Conservation (phyloP, 768 basidiomycete species). For the Candolleomyces efflorescens region DNA sequence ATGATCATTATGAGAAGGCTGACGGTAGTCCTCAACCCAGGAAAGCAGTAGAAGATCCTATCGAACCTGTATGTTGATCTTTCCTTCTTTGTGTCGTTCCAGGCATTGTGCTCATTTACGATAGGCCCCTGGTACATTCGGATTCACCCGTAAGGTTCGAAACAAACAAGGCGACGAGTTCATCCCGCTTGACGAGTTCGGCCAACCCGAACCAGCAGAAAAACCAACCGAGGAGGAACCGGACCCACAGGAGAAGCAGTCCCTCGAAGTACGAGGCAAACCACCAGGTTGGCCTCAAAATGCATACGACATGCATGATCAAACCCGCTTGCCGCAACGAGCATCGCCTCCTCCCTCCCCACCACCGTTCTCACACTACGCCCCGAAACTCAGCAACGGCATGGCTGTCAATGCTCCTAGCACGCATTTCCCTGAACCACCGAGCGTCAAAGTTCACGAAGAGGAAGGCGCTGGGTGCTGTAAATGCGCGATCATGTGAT, state of each 20-base stretch:
- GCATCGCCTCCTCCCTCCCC: conserved; percentile 47
- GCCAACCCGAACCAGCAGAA: conserved; percentile 25
- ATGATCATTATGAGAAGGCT: conserved; percentile 62
- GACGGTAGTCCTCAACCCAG: conserved; percentile 64
- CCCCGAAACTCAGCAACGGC: conserved; percentile 19
- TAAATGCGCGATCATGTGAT: conserved; percentile 84
- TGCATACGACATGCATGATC: conserved; percentile 20
- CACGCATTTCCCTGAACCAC: conserved; percentile 9
- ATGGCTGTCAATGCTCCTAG: background rate
- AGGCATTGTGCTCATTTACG: no score
- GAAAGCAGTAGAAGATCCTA: conserved; percentile 26
- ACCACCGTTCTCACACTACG: conserved; percentile 62
- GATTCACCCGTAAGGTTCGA: conserved; percentile 57
- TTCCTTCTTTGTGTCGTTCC: background rate
- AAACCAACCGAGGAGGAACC: background rate
- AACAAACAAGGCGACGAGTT: conserved; percentile 45
- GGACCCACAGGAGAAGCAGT: conserved; percentile 10
- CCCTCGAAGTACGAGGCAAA: conserved; percentile 12
- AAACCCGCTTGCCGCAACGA: conserved; percentile 24
- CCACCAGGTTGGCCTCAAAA: conserved; percentile 19
- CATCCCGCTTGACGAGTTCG: conserved; percentile 69
- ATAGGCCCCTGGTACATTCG: conserved; percentile 82
- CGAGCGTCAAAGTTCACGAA: conserved; percentile 36
- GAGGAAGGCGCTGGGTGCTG: conserved; percentile 61
- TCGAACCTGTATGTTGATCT: conserved; percentile 53